Conservation (phyloP, 345 rosid genomes). For the Eucalyptus victrix region DNA sequence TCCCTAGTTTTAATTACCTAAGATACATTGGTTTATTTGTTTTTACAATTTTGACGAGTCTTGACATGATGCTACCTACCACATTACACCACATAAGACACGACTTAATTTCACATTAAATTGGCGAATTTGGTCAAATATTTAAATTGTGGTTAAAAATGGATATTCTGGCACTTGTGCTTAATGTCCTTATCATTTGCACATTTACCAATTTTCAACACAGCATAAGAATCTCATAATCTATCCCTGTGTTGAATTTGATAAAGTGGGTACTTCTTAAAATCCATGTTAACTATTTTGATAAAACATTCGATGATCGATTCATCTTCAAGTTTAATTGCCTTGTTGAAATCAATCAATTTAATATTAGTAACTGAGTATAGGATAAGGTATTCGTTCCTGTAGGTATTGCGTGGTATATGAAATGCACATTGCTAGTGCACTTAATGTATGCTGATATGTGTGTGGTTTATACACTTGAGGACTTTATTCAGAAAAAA, state of each 20-base stretch:
- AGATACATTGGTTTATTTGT: background rate
- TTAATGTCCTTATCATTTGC: background rate
- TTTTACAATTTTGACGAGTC: background rate
- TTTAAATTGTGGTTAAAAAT: background rate
- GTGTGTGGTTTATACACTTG: background rate
- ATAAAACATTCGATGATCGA: background rate
- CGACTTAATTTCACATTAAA: background rate
- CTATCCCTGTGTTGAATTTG: background rate
- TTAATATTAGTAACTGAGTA: background rate
- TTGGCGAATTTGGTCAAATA: fast-evolving
- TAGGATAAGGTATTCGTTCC: background rate
- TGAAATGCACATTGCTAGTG: background rate
- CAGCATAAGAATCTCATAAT: background rate
- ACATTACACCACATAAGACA: background rate
- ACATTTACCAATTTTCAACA: background rate
- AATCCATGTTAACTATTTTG: background rate
- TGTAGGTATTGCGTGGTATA: background rate
- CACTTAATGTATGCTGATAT: background rate
- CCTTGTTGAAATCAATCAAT: background rate
- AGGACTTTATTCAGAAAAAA: background rate
- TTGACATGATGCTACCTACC: background rate
- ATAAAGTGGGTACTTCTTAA: background rate
- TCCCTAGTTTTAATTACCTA: background rate
- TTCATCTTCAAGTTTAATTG: background rate
- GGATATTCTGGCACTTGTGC: background rate